Base-by-base conservation (phyloP, 2,329 filamentous ascomycete genomes). In the Nigrospora sphaerica region DNA sequence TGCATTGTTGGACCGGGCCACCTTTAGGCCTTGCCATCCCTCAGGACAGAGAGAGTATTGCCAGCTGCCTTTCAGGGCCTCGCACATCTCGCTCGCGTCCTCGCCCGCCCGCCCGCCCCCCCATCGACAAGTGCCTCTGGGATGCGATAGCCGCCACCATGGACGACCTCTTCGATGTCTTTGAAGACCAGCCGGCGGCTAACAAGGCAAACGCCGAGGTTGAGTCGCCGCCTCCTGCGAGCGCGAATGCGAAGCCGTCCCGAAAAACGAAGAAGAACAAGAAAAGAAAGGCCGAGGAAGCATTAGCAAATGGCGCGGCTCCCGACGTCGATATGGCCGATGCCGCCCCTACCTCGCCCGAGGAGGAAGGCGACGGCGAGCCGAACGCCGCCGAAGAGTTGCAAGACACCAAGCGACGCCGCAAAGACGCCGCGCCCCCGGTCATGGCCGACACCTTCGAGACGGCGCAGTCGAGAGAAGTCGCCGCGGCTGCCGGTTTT, bases 361-460 rank as follows among this genome's bases (percentile, higher is more conserved):
- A 68, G 44, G 67, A 68, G 3, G 59, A 56, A 10, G 53, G 51
- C 32, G 49, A 60, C 6, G 66, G 67, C n/a, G 60, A 65, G 17
- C 63, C 69, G 19, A 58, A 64, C 18, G 52, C 34, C n/a, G 66
- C 68, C 2, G 68, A 73, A 36, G 71, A 69, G 38, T 70, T 72
- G 4, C 73, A 75, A 46, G 71, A 81, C 40, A 67, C 62, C 49
- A 89, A 88, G 66, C 81, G 85, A 54, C 75, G 79, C 55, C 77
- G 81, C 61, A 79, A 83, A 55, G 73, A 70, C 45, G 86, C 85
- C 57, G 80, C 80, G 11, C 85, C 85, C 51, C 88, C 92, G 6
- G 84, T 97, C 40, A 80, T 97, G 57, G 90, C 92, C 17, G 93
- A 98, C 70, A 83, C 85, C 12, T 98, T 98, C 65, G 84, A 97